A percentile compares a stretch with the other conserved stretches of the same genome.
phyloP scores from a whole-genome alignment of 805 yeast species.

The Barnettozyma vustinii region DNA sequence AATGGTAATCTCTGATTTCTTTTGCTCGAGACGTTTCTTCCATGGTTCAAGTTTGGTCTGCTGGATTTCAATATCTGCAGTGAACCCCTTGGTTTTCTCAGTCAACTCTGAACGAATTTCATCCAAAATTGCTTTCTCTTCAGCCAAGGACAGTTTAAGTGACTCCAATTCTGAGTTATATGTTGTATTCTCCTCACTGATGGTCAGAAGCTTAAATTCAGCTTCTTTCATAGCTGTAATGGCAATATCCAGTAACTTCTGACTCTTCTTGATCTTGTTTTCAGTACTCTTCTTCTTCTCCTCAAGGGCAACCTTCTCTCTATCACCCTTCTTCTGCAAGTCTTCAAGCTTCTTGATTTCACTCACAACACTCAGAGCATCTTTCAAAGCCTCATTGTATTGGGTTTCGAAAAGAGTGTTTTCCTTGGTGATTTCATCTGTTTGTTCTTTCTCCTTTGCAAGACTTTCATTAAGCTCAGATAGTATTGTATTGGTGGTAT shows the following conservation, averaged over 20 bases:
- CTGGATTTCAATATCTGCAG: constrained; percentile 55
- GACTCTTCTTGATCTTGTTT: constrained; percentile 52
- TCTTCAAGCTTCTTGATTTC: constrained; percentile 30
- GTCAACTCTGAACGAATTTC: constrained; percentile 61
- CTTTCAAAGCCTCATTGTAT: constrained; percentile 21
- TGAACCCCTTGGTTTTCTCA: constrained; percentile 65
- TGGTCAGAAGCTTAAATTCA: constrained; percentile 39
- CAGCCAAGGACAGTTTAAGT: constrained; percentile 39
- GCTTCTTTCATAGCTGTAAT: constrained; percentile 40
- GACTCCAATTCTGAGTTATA: constrained; percentile 39
- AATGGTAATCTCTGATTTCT: constrained; percentile 60
- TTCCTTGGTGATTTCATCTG: constrained; percentile 35
- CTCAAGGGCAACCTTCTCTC: constrained; percentile 61
- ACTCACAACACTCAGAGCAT: constrained; percentile 21
- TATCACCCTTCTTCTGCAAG: constrained; percentile 41
- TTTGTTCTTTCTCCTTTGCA: constrained; percentile 37
- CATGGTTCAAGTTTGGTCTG: constrained; percentile 79
- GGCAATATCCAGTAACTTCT: constrained; percentile 47
- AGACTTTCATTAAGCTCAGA: constrained; percentile 37
- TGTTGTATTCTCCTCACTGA: constrained; percentile 39
- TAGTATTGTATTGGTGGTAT: constrained; percentile 32
- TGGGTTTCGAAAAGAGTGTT: constrained; percentile 28
- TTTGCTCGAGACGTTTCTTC: constrained; percentile 59
- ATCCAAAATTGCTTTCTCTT: constrained; percentile 54
- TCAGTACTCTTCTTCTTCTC: constrained; percentile 69